These are phyloP conservation scores for Aspergillus aculeatus DNA, from an alignment of 2,329 filamentous ascomycete species.

Conservation along the genomic window DNA sequence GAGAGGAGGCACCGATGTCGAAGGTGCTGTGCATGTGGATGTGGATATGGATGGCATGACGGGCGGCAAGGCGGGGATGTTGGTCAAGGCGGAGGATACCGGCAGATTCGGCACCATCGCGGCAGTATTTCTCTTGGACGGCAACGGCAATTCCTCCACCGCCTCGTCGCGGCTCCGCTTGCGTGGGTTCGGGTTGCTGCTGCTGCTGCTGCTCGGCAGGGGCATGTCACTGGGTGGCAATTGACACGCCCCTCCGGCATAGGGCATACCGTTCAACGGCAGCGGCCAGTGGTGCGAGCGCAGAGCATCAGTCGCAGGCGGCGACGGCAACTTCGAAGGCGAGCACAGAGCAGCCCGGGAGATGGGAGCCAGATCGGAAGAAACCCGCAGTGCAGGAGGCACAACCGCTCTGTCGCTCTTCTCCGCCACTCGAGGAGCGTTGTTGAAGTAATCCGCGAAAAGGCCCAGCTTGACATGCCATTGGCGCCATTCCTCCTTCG, in stretches of 20 bases:
- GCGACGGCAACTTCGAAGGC: constrained; percentile 33
- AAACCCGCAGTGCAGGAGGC: constrained; percentile 31
- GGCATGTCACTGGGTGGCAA: constrained; percentile 25
- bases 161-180: constrained; percentile 62
- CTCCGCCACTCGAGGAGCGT: constrained; percentile 55
- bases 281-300: constrained; percentile 31
- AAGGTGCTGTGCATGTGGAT: constrained; percentile 8
- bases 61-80: constrained; percentile 34
- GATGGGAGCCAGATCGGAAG: constrained; percentile 38
- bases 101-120: constrained; percentile 26
- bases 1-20: constrained; percentile 36
- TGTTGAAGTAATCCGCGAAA: constrained; percentile 80
- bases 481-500: constrained; percentile 77
- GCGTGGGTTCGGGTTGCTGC: constrained; percentile 34
- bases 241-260: constrained; percentile 19
- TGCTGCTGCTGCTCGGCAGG: constrained; percentile 7
- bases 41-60: constrained; percentile 31
- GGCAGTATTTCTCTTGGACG: constrained; percentile 50
- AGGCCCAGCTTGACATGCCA: constrained; percentile 82
- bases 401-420: constrained; percentile 34
- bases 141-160: constrained; percentile 54
- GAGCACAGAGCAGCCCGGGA: constrained; percentile 18
- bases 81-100: constrained; percentile 23
- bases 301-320: constrained; percentile 32
- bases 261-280: constrained; percentile 25